Base-by-base conservation (phyloP, 306 rosid species). In the Bauhinia variegata region DNA sequence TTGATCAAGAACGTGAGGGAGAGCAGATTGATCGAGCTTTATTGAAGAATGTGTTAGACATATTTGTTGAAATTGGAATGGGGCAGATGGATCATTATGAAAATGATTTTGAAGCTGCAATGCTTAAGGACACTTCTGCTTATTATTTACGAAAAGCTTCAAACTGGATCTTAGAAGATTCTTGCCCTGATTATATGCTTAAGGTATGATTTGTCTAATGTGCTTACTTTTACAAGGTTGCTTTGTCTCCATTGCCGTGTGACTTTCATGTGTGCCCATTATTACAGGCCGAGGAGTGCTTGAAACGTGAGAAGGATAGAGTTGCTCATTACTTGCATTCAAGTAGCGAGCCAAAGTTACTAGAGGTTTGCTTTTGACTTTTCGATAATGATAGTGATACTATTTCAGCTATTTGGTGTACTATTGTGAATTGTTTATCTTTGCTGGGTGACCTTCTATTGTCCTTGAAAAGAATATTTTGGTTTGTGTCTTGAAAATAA, bases 51-150 rank as follows among this genome's bases (percentile, higher is more conserved):
- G 93, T 92, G 19, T 58, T 89, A 49, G 98, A 86, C 67, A 89
- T 92, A 78, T 92, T 87, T 81, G 96, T 92, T 47, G 98, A 86
- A 65, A 89, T 92, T 71, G 98, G 98, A 54, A 86, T 92, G 96
- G 98, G 98, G 63, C 82, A 82, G 43, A 92, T 92, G 96, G 88
- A 86, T 55, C 61, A 72, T 44, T 92, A 92, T 68, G 91, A 81
- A 49, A 47, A 67, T 61, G 96, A 92, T 75, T 92, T 92, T 68
- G 98, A 92, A 69, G 82, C 71, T 60, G 70, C 70, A 61, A 79
- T 92, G 93, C 95, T 92, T 37, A 63, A 76, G 13, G 96, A 84
- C 64, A 86, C 86, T 54, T 85, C 90, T 67, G 87, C 87, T 41
- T 92, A 87, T 71, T 92, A 89, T 79, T 86, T 88, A 64, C 89